Evolutionary conservation across 331 rosid species (phyloP).

Genomic region (Quercus phellos): DNA sequence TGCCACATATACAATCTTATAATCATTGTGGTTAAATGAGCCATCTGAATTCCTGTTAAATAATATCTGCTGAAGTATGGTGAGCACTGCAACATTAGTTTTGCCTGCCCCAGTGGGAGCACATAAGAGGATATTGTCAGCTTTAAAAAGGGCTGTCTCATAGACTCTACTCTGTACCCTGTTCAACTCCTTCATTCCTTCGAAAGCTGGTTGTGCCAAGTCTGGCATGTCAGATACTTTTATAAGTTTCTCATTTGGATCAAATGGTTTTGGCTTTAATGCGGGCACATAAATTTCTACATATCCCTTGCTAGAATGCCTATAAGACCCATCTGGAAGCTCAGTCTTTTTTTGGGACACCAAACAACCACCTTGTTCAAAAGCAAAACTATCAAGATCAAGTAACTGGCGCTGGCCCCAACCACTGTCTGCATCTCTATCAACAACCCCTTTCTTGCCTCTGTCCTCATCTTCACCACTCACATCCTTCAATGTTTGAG

Average conservation of each 20-base stretch:
- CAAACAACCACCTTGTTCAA: conserved; percentile 62
- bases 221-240: conserved; percentile 79
- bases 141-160: conserved; percentile 70
- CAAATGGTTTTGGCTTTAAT: conserved; percentile 65
- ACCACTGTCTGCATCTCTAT: conserved; percentile 74
- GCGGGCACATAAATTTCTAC: conserved; percentile 91
- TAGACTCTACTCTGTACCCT: conserved; percentile 92
- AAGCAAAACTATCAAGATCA: conserved; percentile 77
- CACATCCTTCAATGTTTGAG: conserved; percentile 74
- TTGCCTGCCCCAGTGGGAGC: conserved; percentile 99
- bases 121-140: conserved; percentile 72
- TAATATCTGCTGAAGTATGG: conserved; percentile 87
- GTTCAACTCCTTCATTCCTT: conserved; percentile 86
- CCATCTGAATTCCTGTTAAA: conserved; percentile 73
- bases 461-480: conserved; percentile 62
- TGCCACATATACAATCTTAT: conserved; percentile 91
- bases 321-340: conserved; percentile 76
- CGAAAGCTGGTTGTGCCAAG: conserved; percentile 92
- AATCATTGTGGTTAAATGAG: conserved; percentile 64
- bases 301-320: conserved; percentile 69
- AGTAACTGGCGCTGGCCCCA: conserved; percentile 85
- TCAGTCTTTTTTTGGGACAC: conserved; percentile 63
- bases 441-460: conserved; percentile 61
- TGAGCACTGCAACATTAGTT: conserved; percentile 93
- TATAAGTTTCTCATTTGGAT: conserved; percentile 56